Percentiles rank a stretch among this genome's conserved stretches.
These are phyloP conservation scores for Dryadomyces quercivorus DNA, from an alignment of 2,329 filamentous ascomycete species.

Conservation along the genomic window DNA sequence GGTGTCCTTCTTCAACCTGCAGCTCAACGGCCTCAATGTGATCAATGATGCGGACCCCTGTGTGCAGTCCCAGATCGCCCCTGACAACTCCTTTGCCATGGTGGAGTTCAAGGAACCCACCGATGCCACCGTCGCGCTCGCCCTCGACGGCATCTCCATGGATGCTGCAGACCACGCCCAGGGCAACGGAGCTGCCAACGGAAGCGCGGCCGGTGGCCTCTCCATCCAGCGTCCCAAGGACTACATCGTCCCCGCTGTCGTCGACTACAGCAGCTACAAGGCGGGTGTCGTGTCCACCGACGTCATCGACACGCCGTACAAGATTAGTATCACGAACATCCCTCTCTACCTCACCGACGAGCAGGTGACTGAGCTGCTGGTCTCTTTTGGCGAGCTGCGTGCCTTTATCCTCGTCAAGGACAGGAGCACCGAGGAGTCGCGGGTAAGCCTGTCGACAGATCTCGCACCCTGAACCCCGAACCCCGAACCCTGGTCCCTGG, in stretches of 20 bases:
- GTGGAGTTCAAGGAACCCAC: conserved; percentile 80
- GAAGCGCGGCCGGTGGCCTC: conserved; percentile 41
- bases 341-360: conserved; percentile 81
- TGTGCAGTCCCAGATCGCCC: conserved; percentile 67
- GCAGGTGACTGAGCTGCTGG: conserved; percentile 79
- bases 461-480: too few species aligned
- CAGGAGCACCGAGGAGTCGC: conserved; percentile 68
- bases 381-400: conserved; percentile 85
- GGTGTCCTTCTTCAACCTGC: conserved; percentile 83
- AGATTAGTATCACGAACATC: conserved; percentile 86
- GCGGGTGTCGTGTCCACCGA: conserved; percentile 65
- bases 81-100: conserved; percentile 69
- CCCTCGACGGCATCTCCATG: conserved; percentile 83
- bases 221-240: conserved; percentile 84
- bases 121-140: conserved; percentile 84
- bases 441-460: conserved; percentile 59
- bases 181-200: conserved; percentile 22
- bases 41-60: conserved; percentile 77
- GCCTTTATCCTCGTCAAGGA: conserved; percentile 88
- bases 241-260: conserved; percentile 80
- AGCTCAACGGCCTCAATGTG: conserved; percentile 93
- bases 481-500: too few species aligned
- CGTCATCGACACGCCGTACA: conserved; percentile 87
- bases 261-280: conserved; percentile 61
- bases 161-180: conserved; percentile 48